Conservation (phyloP, 2,329 filamentous ascomycete species). For the Fusarium begoniae region DNA sequence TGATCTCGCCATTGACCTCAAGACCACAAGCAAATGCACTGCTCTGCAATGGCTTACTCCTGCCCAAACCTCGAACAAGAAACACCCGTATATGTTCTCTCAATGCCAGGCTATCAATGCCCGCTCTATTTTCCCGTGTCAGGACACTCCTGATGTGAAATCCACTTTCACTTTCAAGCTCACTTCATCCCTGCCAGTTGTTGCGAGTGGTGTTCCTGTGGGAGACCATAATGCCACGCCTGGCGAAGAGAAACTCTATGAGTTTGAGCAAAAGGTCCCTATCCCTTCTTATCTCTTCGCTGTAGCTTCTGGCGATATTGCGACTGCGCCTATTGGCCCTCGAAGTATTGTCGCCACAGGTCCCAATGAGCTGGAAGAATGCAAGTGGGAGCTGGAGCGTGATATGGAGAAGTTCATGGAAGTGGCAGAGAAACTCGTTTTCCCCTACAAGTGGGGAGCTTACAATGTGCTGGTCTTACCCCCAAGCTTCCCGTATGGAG, state of each 20-base stretch:
- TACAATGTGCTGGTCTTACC: conserved; percentile 95
- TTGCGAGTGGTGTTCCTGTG: conserved; percentile 82
- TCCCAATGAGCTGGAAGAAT: conserved; percentile 83
- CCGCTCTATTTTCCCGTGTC: conserved; percentile 92
- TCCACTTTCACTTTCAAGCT: conserved; percentile 93
- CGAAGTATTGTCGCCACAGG: conserved; percentile 86
- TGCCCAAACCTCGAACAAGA: conserved; percentile 93
- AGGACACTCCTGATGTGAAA: conserved; percentile 97
- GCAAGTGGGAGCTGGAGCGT: conserved; percentile 89
- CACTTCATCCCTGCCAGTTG: conserved; percentile 85
- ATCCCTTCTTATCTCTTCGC: conserved; percentile 96
- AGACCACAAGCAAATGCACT: conserved; percentile 88
- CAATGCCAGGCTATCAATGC: conserved; percentile 98
- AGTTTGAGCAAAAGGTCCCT: conserved; percentile 88
- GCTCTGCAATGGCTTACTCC: conserved; percentile 96
- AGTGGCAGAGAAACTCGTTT: conserved; percentile 81
- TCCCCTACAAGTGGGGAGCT: conserved; percentile 91
- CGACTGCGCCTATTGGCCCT: conserved; percentile 84
- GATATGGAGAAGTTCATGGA: conserved; percentile 94
- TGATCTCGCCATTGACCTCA: conserved; percentile 71
- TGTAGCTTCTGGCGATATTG: conserved; percentile 87
- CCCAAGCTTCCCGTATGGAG: conserved; percentile 88
- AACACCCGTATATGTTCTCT: conserved; percentile 96
- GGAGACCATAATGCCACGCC: conserved; percentile 55
- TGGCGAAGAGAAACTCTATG: conserved; percentile 72